Evolutionary conservation across 768 basidiomycete species (phyloP).

Genomic region (Sporobolomyces phaffii): DNA sequence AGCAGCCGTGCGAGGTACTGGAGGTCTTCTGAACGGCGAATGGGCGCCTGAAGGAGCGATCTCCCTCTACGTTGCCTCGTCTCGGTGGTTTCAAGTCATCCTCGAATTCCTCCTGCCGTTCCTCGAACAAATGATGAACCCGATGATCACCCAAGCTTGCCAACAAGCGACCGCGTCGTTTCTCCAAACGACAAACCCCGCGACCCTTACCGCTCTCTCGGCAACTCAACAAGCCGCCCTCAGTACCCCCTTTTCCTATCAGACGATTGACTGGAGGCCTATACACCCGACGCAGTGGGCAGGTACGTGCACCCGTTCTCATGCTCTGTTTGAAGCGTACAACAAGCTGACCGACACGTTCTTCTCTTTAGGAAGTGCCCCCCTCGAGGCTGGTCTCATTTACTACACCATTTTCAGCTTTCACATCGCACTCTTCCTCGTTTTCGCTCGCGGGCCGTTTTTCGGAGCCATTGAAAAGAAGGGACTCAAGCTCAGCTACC

Average conservation of each 20-base stretch:
- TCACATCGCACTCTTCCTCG: slow-evolving; percentile 40
- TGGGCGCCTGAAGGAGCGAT: slow-evolving; percentile 17
- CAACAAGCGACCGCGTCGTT: slow-evolving; percentile 38
- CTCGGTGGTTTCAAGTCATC: slow-evolving; percentile 37
- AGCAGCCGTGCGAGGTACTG: slow-evolving; percentile 9
- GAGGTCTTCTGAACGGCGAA: slow-evolving; percentile 3
- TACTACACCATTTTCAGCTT: slow-evolving; percentile 46
- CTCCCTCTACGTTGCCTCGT: neutral
- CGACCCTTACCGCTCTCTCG: slow-evolving; percentile 37
- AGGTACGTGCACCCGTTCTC: slow-evolving; percentile 13
- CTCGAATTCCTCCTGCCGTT: slow-evolving; percentile 43
- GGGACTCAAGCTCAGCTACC: neutral
- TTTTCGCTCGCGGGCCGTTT: slow-evolving; percentile 22
- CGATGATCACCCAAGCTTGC: slow-evolving; percentile 38
- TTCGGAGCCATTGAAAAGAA: neutral
- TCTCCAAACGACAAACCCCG: slow-evolving; percentile 39
- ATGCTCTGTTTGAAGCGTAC: too few relatives aligned
- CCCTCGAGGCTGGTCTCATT: slow-evolving; percentile 45
- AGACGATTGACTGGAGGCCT: slow-evolving; percentile 41
- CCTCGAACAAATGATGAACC: slow-evolving; percentile 36
- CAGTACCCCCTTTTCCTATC: slow-evolving; percentile 43
- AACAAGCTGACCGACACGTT: too few relatives aligned
- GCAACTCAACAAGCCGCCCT: slow-evolving; percentile 43
- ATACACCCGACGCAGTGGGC: slow-evolving; percentile 43
- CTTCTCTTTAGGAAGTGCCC: slow-evolving; percentile 40